Conservation (phyloP, 1,139 yeast species). For the Sugiyamaella grinbergsii region DNA sequence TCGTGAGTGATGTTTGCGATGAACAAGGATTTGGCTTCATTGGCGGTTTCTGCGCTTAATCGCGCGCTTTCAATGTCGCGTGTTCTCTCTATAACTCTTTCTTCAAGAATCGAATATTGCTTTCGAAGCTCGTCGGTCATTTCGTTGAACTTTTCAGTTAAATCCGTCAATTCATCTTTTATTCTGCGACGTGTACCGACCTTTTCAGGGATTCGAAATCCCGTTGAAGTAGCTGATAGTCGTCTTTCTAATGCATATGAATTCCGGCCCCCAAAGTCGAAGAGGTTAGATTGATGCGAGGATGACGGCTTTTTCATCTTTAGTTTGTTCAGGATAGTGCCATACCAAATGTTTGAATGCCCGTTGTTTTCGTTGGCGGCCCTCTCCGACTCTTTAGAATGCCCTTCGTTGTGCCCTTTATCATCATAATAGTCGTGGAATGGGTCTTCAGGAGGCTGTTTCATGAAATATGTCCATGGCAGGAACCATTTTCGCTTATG, state of each 20-base stretch:
- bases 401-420: neutral
- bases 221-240: constrained; percentile 21
- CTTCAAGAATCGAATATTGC: constrained; percentile 84
- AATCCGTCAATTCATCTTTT: constrained; percentile 84
- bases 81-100: constrained; percentile 81
- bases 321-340: neutral
- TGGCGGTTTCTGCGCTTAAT: constrained; percentile 59
- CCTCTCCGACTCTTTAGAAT: too few species aligned
- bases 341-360: neutral
- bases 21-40: constrained; percentile 89
- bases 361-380: too few species aligned
- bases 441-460: constrained; percentile 4
- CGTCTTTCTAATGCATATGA: constrained; percentile 8
- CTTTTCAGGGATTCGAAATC: constrained; percentile 39
- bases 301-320: constrained; percentile 15
- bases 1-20: constrained; percentile 95
- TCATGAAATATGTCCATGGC: neutral
- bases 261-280: neutral
- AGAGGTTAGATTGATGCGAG: neutral
- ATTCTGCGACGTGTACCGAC: constrained; percentile 42
- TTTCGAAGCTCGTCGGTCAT: constrained; percentile 89
- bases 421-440: constrained; percentile 9
- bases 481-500: constrained; percentile 10
- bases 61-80: constrained; percentile 68
- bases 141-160: constrained; percentile 86